These are phyloP conservation scores for Scleroderma bovista DNA, from an alignment of 768 basidiomycete genomes.

Conservation along the genomic window DNA sequence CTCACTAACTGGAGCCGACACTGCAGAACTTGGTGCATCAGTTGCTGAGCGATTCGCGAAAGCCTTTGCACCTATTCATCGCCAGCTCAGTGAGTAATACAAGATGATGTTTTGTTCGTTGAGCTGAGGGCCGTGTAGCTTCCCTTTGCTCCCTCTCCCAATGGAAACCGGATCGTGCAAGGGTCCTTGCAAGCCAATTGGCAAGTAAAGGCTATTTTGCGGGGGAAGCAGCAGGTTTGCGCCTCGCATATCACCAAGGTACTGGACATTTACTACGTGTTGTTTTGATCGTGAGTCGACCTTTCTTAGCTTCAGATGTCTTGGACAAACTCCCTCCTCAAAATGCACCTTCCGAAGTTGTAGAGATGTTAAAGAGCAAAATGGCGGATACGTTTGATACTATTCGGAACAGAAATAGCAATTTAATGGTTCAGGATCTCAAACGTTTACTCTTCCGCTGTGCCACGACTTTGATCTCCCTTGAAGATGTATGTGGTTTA, in stretches of 20 bases:
- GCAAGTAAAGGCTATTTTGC: constrained; percentile 87
- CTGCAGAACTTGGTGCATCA: constrained; percentile 87
- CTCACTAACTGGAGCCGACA: constrained; percentile 60
- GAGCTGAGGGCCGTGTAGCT: constrained; percentile 30
- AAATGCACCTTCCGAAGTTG: constrained; percentile 52
- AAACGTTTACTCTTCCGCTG: constrained; percentile 83
- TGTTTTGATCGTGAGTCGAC: neutral
- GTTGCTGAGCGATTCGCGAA: constrained; percentile 84
- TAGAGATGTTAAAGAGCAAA: constrained; percentile 60
- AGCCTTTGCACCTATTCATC: constrained; percentile 68
- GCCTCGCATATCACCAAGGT: constrained; percentile 65
- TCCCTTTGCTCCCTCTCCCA: constrained; percentile 49
- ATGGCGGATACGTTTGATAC: constrained; percentile 62
- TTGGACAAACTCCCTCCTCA: constrained; percentile 59
- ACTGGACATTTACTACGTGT: constrained; percentile 10
- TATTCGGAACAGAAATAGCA: constrained; percentile 65
- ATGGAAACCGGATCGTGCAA: constrained; percentile 78
- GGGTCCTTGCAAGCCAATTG: constrained; percentile 77
- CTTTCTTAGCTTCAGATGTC: constrained; percentile 44
- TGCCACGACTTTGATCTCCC: constrained; percentile 72
- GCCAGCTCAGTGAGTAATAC: constrained; percentile 60
- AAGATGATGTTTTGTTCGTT: neutral
- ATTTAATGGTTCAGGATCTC: constrained; percentile 76
- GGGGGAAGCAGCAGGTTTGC: constrained; percentile 80
- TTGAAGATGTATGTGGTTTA: constrained; percentile 44